phyloP scores from a whole-genome alignment of 1,284 basidiomycete species.

The Rhodotorula glutinis region DNA sequence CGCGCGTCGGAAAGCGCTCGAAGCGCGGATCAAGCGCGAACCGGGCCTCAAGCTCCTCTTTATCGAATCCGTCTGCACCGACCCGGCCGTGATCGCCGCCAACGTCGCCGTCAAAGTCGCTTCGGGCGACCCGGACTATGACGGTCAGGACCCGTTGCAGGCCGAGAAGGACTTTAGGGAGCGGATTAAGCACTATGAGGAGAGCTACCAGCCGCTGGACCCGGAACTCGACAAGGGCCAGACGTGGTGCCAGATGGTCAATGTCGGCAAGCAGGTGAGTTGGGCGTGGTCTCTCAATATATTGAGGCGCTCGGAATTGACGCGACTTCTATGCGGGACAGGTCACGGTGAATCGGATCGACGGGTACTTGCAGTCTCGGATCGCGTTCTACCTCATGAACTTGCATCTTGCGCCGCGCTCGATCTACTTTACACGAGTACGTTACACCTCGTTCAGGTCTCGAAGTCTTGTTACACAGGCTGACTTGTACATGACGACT shows the following conservation, averaged over 20 bases:
- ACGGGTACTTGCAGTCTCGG: constrained; percentile 88
- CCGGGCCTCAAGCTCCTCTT: constrained; percentile 88
- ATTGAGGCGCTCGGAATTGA: background rate
- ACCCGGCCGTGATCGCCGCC: constrained; percentile 87
- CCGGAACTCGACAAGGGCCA: constrained; percentile 68
- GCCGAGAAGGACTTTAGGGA: constrained; percentile 87
- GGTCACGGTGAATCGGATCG: constrained; percentile 43
- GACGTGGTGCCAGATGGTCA: constrained; percentile 80
- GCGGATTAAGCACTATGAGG: constrained; percentile 89
- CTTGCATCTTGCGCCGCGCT: constrained; percentile 90
- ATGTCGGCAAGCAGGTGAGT: constrained; percentile 80
- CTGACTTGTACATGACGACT: background rate
- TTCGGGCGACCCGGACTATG: constrained; percentile 97
- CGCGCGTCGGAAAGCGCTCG: constrained; percentile 68
- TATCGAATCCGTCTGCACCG: constrained; percentile 90
- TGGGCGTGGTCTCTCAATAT: no score
- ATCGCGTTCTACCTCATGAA: constrained; percentile 99
- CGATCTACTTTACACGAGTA: constrained; percentile 93
- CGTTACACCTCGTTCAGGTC: constrained; percentile 45
- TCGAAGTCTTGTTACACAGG: background rate
- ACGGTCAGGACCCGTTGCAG: constrained; percentile 75
- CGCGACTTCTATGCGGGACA: background rate
- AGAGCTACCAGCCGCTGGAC: constrained; percentile 87
- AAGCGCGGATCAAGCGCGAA: constrained; percentile 78
- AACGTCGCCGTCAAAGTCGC: constrained; percentile 95